Percentiles rank a stretch among this genome's conserved stretches.
Evolutionary conservation across 2,329 filamentous ascomycete genomes (phyloP).

Genomic region (Aspergillus fijiensis): DNA sequence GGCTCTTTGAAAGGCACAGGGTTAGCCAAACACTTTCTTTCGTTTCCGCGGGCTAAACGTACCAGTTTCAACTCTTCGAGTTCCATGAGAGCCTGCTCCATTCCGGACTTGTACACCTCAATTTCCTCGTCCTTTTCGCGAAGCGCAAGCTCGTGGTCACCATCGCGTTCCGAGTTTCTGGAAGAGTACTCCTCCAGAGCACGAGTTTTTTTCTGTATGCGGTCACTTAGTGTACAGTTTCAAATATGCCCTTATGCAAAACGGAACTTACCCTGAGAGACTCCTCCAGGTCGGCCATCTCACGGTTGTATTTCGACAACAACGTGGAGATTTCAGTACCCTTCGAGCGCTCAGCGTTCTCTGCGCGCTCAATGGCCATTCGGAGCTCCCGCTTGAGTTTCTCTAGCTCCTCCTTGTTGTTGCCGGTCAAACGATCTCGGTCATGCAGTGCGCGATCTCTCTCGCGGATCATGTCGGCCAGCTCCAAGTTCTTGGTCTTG

Average conservation of each 20-base stretch:
- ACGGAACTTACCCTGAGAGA: slow-evolving; percentile 59
- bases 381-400: slow-evolving; percentile 92
- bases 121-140: slow-evolving; percentile 97
- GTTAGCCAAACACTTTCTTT: not conserved
- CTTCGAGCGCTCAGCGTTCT: slow-evolving; percentile 89
- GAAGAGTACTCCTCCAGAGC: slow-evolving; percentile 80
- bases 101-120: slow-evolving; percentile 95
- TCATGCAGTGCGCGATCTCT: slow-evolving; percentile 91
- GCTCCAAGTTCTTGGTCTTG: slow-evolving; percentile 98
- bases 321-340: slow-evolving; percentile 92
- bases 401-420: slow-evolving; percentile 89
- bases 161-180: slow-evolving; percentile 75
- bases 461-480: slow-evolving; percentile 98
- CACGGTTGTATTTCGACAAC: slow-evolving; percentile 92
- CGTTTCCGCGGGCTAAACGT: slow-evolving; percentile 17
- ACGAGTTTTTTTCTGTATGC: slow-evolving; percentile 73
- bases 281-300: slow-evolving; percentile 96
- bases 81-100: slow-evolving; percentile 94
- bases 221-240: slow-evolving; percentile 11
- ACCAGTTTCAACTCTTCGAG: slow-evolving; percentile 77
- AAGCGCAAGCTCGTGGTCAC: slow-evolving; percentile 80
- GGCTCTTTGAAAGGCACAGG: slow-evolving; percentile 48
- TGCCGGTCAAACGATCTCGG: slow-evolving; percentile 80
- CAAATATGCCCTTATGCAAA: not conserved
- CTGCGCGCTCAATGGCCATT: slow-evolving; percentile 84